Evolutionary conservation across 805 yeast species (phyloP).

Genomic region (Hermanozyma aechmeae): DNA sequence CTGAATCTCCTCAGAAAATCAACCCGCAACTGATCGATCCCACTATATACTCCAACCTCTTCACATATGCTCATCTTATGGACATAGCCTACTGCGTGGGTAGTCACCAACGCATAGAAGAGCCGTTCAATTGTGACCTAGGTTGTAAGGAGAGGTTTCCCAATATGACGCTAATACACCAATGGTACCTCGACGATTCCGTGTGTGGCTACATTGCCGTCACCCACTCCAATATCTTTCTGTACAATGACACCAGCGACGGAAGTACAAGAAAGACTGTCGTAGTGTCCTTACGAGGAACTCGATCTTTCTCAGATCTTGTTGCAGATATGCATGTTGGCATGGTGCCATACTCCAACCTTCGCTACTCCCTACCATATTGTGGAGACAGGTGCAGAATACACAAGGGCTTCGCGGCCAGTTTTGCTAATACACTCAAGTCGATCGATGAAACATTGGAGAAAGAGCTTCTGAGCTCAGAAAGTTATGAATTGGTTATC

Average conservation of each 20-base stretch:
- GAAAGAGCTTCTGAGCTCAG: too few species aligned
- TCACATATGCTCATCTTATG: constrained; percentile 30
- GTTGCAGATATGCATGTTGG: constrained; percentile 29
- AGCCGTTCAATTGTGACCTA: constrained; percentile 31
- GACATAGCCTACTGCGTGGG: constrained; percentile 37
- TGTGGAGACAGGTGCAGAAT: constrained; percentile 28
- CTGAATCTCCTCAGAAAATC: too few species aligned
- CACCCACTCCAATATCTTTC: constrained; percentile 18
- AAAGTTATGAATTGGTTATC: constrained; percentile 11
- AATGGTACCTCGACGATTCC: constrained; percentile 27
- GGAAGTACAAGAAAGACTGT: constrained; percentile 21
- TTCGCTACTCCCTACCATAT: constrained; percentile 11
- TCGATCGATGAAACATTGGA: too few species aligned
- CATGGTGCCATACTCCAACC: constrained; percentile 20
- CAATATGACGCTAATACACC: constrained; percentile 26
- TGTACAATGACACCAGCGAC: constrained; percentile 5
- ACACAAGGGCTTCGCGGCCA: too few species aligned
- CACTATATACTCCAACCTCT: constrained; percentile 18
- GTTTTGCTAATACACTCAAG: too few species aligned
- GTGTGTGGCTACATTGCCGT: constrained; percentile 31
- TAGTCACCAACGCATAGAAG: constrained; percentile 14
- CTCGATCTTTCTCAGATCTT: constrained; percentile 31
- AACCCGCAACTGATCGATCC: constrained; percentile 14
- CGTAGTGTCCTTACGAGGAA: constrained; percentile 31
- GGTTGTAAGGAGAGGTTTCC: constrained; percentile 26